Base-by-base conservation (phyloP, 306 rosid species). In the Acacia confusa region DNA sequence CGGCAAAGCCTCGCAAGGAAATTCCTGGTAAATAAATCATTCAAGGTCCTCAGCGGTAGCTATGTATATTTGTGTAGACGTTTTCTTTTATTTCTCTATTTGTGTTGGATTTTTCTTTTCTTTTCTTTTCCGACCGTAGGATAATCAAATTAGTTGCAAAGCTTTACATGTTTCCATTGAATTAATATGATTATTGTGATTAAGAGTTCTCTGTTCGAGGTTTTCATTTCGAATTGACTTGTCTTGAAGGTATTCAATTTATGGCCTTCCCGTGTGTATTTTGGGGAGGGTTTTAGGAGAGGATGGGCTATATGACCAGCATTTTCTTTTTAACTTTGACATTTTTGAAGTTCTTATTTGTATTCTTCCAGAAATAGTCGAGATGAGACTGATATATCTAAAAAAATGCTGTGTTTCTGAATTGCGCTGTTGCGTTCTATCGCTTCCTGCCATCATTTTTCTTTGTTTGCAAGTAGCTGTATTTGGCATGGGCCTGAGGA, bases 1-100 rank as follows among this genome's bases (percentile, higher is more conserved):
- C 85, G 58, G 28, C 86, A 1, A 38, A 78, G 19, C 93, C 92
- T 22, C 88, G 92, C 24, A 90, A 92, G 85, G 97, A 89, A 11
- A 78, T 87, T 73, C 86, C 93, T 24, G 97, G 99, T 88, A 77
- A 83, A 87, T 25, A 2, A 25, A 6, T 7, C 2, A 27, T 58
- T 25, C 16, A 1, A 1, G 41, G 79, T 24, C 41, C 17, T 52
- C 20, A 55, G 12, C 4, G 27, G 61, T 20, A 55, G n/a, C 61
- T 55, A 8, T n/a, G n/a, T 20, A 55, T 47, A 36, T 47, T 15
- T 17, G 16, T 43, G 1, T 47, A 47, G 20, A 47, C 20, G 5
- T 45, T 22, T 9, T 8, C 41, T 40, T 0, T 69, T 12, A 7
- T 50, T 17, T 40, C 45, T 43, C 11, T 43, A 2, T 30, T 9